These are phyloP conservation scores for Cinnamomum chago DNA, from an alignment of 164 flowering plant species.

Conservation along the genomic window DNA sequence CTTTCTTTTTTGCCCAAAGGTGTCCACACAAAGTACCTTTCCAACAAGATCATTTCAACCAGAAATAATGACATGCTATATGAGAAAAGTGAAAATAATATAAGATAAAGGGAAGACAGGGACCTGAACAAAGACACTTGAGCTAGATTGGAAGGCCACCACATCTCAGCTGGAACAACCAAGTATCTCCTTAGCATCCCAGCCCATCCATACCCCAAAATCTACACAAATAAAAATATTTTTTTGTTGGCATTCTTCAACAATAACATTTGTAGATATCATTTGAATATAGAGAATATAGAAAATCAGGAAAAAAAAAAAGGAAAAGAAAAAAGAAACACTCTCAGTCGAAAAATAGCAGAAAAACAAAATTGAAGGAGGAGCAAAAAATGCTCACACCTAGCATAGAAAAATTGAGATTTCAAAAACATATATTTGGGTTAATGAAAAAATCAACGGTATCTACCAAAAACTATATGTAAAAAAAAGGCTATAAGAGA, in stretches of 20 bases:
- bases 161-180: slow-evolving; percentile 89
- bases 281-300: background rate
- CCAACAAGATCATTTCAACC: slow-evolving; percentile 3
- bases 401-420: too few relatives aligned
- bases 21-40: background rate
- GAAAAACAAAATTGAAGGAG: too few relatives aligned
- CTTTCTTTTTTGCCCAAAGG: background rate
- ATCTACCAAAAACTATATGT: too few relatives aligned
- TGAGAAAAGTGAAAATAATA: too few relatives aligned
- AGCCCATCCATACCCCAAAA: slow-evolving; percentile 96
- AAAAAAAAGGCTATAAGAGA: too few relatives aligned
- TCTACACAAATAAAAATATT: slow-evolving; percentile 31
- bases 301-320: background rate
- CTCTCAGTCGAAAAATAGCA: too few relatives aligned
- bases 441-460: too few relatives aligned
- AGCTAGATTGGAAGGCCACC: slow-evolving; percentile 97
- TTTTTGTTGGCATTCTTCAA: background rate
- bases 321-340: background rate
- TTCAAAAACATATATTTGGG: too few relatives aligned
- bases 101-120: background rate
- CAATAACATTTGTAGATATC: background rate
- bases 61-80: background rate
- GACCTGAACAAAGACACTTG: slow-evolving; percentile 93
- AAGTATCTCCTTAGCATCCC: slow-evolving; percentile 78
- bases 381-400: background rate